Conservation (phyloP, 2,329 filamentous ascomycete species). For the Cladosporium colombiae region DNA sequence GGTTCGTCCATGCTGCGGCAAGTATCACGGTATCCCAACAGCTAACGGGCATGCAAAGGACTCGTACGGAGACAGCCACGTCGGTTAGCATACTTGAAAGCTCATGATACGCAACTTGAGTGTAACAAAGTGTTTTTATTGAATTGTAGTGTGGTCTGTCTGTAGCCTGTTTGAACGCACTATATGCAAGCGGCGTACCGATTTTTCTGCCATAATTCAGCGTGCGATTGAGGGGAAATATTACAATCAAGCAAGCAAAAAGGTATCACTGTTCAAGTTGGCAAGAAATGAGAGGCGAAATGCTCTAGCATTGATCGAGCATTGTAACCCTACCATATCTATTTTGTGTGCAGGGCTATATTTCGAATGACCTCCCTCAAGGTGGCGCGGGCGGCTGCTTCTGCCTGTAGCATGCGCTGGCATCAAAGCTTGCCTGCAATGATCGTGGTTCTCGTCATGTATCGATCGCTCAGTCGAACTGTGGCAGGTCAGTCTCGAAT, state of each 20-base stretch:
- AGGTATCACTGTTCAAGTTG: background rate
- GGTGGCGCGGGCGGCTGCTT: background rate
- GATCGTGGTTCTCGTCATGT: constrained; percentile 14
- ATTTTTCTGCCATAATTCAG: background rate
- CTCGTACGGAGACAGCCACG: background rate
- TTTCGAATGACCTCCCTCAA: background rate
- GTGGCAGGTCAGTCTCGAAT: constrained; percentile 9
- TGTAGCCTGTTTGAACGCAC: too few species aligned
- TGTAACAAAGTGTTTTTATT: background rate
- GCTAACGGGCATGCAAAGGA: background rate
- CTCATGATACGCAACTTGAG: background rate
- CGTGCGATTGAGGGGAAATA: background rate
- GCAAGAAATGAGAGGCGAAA: background rate
- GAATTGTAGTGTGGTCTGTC: background rate
- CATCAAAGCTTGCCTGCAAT: background rate
- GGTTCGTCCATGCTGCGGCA: background rate
- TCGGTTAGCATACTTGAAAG: background rate
- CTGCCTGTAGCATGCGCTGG: background rate
- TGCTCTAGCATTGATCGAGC: background rate
- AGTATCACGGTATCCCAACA: background rate
- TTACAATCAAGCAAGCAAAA: background rate
- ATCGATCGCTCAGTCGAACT: constrained; percentile 27
- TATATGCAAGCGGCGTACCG: background rate
- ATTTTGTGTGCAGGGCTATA: background rate
- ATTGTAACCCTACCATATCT: constrained; percentile 3